Conservation (phyloP, 1,139 yeast species). For the Hanseniaspora uvarum region DNA sequence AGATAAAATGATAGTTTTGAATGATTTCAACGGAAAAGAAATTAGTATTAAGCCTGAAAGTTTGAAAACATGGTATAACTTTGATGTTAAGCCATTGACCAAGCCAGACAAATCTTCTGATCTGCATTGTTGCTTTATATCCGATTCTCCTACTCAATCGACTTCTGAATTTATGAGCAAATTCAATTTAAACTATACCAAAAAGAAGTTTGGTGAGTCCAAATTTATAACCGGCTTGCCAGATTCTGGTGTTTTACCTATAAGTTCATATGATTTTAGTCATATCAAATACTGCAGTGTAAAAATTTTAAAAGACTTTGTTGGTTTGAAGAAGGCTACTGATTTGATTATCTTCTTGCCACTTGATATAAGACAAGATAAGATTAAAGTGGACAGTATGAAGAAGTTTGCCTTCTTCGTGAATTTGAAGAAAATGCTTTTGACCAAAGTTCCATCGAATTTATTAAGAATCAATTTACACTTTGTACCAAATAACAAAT, state of each 20-base stretch:
- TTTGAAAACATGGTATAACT: conserved; percentile 5
- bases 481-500: conserved; percentile 8
- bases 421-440: neutral
- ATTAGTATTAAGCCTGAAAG: neutral
- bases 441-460: neutral
- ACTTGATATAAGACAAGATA: neutral
- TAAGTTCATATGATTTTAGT: neutral
- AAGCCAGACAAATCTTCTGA: neutral
- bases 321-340: neutral
- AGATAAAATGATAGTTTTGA: neutral
- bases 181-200: neutral
- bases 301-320: conserved; percentile 5
- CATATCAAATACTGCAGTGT: neutral
- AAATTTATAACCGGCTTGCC: neutral
- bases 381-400: neutral
- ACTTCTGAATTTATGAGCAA: conserved; percentile 5
- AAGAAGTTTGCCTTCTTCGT: neutral
- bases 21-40: conserved; percentile 4
- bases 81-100: neutral
- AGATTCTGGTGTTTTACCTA: conserved; percentile 4
- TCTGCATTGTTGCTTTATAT: neutral
- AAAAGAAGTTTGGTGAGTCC: neutral
- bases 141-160: neutral
- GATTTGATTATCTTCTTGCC: conserved; percentile 4
- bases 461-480: neutral